Conservation (phyloP, 345 rosid genomes). For the Geranium rotundifolium region DNA sequence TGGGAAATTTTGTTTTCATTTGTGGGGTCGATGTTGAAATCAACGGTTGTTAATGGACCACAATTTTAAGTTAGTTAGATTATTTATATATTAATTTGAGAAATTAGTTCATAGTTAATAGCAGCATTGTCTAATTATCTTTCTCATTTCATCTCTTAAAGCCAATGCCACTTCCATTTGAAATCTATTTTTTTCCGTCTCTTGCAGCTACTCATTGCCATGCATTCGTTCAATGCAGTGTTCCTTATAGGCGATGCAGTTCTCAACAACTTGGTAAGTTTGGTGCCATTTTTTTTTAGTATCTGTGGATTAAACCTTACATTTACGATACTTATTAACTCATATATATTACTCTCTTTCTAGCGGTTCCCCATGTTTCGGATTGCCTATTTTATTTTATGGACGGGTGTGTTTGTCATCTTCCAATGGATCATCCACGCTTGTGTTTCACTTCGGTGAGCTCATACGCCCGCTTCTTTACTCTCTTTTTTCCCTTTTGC, state of each 20-base stretch:
- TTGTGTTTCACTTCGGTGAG: conserved; percentile 48
- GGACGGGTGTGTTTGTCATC: conserved; percentile 67
- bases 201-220: conserved; percentile 56
- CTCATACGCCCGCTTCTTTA: not conserved
- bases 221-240: conserved; percentile 77
- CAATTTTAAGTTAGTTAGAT: no score
- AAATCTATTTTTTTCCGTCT: conserved; percentile 1
- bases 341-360: conserved; percentile 1
- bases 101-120: no score
- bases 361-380: conserved; percentile 93
- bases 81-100: no score
- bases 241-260: conserved; percentile 74
- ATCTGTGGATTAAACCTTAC: not conserved
- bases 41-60: no score
- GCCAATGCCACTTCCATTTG: no score
- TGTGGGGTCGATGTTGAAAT: no score
- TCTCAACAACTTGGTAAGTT: conserved; percentile 67
- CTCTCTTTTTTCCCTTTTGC: not conserved
- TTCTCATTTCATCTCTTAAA: no score
- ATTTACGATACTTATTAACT: not conserved
- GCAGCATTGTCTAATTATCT: no score
- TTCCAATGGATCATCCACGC: conserved; percentile 92
- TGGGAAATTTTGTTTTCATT: no score
- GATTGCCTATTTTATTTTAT: conserved; percentile 71
- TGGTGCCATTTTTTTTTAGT: not conserved